Evolutionary conservation across 2,329 filamentous ascomycete species (phyloP).

Genomic region (Neofusicoccum parvum): DNA sequence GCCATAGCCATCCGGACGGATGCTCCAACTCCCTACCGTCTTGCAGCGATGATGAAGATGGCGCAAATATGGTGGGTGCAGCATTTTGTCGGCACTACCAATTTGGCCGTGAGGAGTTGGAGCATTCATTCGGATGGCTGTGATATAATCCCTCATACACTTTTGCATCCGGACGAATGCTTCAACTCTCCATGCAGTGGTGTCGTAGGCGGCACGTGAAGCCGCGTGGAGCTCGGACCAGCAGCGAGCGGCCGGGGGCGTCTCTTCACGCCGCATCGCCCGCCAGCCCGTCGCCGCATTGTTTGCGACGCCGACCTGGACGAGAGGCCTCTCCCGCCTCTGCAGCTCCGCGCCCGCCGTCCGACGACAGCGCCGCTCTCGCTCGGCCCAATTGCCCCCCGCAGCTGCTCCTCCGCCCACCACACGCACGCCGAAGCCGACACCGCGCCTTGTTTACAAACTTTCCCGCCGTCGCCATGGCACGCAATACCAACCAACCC

Average conservation of each 20-base stretch:
- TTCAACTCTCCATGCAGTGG: not conserved
- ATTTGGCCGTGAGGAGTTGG: not conserved
- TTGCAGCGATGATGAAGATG: too few relatives aligned
- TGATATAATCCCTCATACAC: not conserved
- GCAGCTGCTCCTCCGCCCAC: not conserved
- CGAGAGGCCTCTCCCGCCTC: not conserved
- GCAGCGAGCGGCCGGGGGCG: not conserved
- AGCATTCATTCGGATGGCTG: not conserved
- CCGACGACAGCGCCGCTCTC: not conserved
- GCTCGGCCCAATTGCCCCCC: not conserved
- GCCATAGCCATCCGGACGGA: not conserved
- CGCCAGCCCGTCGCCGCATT: not conserved
- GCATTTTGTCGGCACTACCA: too few relatives aligned
- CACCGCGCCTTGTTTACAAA: constrained; percentile 11
- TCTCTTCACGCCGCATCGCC: constrained; percentile 7
- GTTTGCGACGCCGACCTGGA: not conserved
- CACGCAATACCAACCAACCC: constrained; percentile 40
- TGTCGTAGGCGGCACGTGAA: not conserved
- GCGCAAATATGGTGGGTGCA: too few relatives aligned
- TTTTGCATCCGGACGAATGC: not conserved
- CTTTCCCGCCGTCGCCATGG: constrained; percentile 18
- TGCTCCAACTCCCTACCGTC: too few relatives aligned
- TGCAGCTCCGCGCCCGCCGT: not conserved
- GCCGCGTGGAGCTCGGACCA: constrained; percentile 3
- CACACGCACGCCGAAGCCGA: not conserved